These are phyloP conservation scores for Apiospora rasikravindrae DNA, from an alignment of 2,329 filamentous ascomycete genomes.

Conservation along the genomic window DNA sequence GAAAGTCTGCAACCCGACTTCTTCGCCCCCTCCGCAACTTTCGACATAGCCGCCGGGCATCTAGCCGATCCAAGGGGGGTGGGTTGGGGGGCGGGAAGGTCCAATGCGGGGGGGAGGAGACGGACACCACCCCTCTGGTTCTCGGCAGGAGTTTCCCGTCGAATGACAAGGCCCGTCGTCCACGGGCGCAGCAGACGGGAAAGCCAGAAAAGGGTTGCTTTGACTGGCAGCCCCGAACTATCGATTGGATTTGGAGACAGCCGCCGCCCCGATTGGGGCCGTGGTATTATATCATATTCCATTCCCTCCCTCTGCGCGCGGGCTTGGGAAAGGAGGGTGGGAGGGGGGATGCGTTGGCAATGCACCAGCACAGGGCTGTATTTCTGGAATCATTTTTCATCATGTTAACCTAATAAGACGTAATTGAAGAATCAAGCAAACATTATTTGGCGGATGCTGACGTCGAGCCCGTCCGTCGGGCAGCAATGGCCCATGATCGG, in stretches of 20 bases:
- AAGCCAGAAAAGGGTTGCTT: neutral
- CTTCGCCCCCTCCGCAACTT: neutral
- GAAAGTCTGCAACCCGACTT: neutral
- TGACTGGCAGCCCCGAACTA: neutral
- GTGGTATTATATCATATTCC: too few relatives aligned
- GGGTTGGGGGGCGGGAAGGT: neutral
- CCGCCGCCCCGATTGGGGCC: constrained; percentile 1
- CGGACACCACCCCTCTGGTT: neutral
- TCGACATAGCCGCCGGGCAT: constrained; percentile 4
- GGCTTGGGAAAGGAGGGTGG: neutral
- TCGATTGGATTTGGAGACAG: constrained; percentile 6
- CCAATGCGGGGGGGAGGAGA: neutral
- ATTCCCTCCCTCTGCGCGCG: neutral
- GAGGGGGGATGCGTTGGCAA: neutral
- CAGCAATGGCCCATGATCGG: neutral
- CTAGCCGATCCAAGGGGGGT: neutral
- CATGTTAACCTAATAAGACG: constrained; percentile 1
- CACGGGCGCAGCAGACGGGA: neutral
- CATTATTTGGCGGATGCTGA: neutral
- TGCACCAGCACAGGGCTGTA: neutral
- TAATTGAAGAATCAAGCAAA: neutral
- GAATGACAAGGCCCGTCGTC: neutral
- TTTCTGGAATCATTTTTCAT: neutral
- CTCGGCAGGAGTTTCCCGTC: constrained; percentile 14
- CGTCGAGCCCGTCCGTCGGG: neutral